A percentile compares a stretch with the other conserved stretches of the same genome.
Conservation (phyloP, 139 green algal species). For the Coelastrella sp. region DNA sequence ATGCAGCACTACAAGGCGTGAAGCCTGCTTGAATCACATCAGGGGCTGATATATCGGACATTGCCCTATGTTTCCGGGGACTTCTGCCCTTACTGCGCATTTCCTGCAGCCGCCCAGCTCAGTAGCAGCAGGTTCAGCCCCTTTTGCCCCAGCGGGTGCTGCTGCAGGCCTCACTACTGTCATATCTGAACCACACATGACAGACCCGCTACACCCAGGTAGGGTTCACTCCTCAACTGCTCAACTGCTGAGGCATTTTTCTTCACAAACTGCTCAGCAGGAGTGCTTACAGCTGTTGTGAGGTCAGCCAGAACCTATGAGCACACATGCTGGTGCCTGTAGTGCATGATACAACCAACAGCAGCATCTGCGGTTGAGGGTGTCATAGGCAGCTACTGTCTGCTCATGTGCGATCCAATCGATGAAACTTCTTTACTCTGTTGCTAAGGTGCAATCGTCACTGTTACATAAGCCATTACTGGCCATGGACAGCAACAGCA, state of each 20-base stretch:
- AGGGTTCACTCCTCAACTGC: background rate
- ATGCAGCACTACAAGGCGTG: background rate
- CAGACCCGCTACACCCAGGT: background rate
- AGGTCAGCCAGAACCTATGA: too few species aligned
- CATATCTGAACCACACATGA: slow-evolving; percentile 1
- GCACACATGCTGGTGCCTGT: too few species aligned
- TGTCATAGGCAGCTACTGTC: too few species aligned
- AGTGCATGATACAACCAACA: too few species aligned
- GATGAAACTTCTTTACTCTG: too few species aligned
- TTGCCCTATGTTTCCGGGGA: background rate
- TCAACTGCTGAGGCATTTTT: background rate
- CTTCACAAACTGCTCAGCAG: background rate
- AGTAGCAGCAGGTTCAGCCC: background rate
- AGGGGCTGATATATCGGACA: background rate
- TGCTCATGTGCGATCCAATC: too few species aligned
- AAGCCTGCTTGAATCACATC: background rate
- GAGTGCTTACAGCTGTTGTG: background rate
- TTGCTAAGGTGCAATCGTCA: too few species aligned
- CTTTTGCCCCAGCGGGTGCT: slow-evolving; percentile 1
- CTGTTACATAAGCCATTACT: too few species aligned
- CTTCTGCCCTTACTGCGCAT: background rate
- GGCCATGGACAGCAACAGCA: too few species aligned
- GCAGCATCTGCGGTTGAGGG: too few species aligned
- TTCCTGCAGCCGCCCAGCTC: background rate
- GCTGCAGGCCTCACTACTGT: background rate